These are phyloP conservation scores for Cadophora malorum DNA, from an alignment of 2,329 filamentous ascomycete genomes.

Conservation along the genomic window DNA sequence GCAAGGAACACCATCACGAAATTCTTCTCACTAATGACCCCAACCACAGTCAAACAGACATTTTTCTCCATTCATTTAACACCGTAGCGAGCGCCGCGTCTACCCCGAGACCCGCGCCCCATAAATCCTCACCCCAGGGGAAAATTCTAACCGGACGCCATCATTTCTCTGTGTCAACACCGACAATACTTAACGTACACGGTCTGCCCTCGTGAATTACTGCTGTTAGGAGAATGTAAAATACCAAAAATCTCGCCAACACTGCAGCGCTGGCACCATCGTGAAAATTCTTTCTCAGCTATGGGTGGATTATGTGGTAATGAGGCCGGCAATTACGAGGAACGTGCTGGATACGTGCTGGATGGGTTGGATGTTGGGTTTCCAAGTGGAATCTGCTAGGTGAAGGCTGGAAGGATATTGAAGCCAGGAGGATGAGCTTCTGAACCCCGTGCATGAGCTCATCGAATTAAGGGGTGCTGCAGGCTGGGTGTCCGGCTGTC, in stretches of 20 bases:
- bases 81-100: slow-evolving; percentile 18
- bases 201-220: slow-evolving; percentile 33
- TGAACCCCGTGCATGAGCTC: slow-evolving; percentile 8
- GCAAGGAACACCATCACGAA: neutral
- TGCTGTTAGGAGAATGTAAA: slow-evolving; percentile 31
- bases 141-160: slow-evolving; percentile 34
- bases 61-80: slow-evolving; percentile 1
- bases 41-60: neutral
- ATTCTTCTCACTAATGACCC: slow-evolving; percentile 8
- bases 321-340: slow-evolving; percentile 9
- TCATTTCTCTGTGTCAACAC: slow-evolving; percentile 38
- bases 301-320: slow-evolving; percentile 21
- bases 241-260: slow-evolving; percentile 11
- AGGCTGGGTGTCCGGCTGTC: neutral
- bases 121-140: slow-evolving; percentile 19
- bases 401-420: neutral
- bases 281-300: slow-evolving; percentile 1
- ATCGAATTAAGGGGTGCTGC: neutral
- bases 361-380: slow-evolving; percentile 9
- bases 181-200: slow-evolving; percentile 40
- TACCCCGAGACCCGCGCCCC: slow-evolving; percentile 15
- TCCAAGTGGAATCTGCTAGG: neutral
- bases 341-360: slow-evolving; percentile 10
- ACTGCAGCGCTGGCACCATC: slow-evolving; percentile 2
- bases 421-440: neutral